Percentiles rank a stretch among this genome's conserved stretches.
Evolutionary conservation across 2,329 filamentous ascomycete species (phyloP).

Genomic region (Pseudocercospora vitis): DNA sequence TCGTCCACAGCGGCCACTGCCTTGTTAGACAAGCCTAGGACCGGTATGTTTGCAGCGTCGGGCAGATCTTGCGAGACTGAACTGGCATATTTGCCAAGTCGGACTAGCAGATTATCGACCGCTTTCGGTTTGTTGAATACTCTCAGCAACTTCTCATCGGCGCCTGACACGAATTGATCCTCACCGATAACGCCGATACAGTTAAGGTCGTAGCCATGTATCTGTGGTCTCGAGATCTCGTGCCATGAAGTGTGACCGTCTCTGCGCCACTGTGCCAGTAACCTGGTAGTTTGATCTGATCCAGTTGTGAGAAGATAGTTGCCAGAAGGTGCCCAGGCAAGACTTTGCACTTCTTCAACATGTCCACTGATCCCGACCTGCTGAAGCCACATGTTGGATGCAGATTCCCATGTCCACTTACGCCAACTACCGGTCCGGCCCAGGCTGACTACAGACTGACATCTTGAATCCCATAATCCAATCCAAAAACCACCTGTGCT

Average conservation of each 20-base stretch:
- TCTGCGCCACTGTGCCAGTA: constrained; percentile 76
- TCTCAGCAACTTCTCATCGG: constrained; percentile 95
- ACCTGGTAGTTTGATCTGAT: constrained; percentile 86
- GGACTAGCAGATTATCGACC: constrained; percentile 64
- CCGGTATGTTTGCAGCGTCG: constrained; percentile 90
- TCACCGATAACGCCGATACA: constrained; percentile 76
- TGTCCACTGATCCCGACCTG: constrained; percentile 79
- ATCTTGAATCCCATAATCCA: constrained; percentile 83
- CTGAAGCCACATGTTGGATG: constrained; percentile 71
- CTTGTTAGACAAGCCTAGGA: constrained; percentile 94
- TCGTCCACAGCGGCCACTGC: constrained; percentile 61
- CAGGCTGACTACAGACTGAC: constrained; percentile 72
- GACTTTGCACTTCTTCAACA: constrained; percentile 73
- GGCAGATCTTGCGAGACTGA: constrained; percentile 54
- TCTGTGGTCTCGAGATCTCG: constrained; percentile 92
- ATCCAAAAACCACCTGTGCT: constrained; percentile 97
- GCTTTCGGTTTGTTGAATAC: constrained; percentile 89
- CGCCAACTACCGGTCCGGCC: constrained; percentile 93
- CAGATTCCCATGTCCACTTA: constrained; percentile 68
- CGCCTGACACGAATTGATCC: constrained; percentile 84
- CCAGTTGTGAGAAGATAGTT: constrained; percentile 85
- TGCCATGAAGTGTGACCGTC: constrained; percentile 68
- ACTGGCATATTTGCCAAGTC: constrained; percentile 25
- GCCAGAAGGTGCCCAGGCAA: constrained; percentile 81
- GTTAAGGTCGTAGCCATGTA: constrained; percentile 97